These are phyloP conservation scores for Phytopythium oedochilum DNA, from an alignment of 352 stramenopile species.

Conservation along the genomic window DNA sequence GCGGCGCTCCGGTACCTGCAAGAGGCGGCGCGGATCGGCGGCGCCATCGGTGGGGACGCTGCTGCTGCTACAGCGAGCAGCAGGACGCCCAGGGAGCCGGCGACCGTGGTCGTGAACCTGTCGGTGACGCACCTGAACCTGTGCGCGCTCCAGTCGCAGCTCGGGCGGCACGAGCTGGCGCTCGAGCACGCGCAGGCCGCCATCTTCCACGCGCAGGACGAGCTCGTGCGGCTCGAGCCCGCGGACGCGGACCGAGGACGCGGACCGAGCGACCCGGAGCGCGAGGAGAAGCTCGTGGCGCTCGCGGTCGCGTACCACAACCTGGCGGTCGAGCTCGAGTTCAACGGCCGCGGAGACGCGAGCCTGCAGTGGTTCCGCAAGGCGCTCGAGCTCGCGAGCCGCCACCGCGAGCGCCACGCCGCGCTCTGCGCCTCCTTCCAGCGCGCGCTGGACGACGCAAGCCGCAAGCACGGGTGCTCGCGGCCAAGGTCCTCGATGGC, in stretches of 20 bases:
- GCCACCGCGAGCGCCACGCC: conserved; percentile 56
- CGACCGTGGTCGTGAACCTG: conserved; percentile 61
- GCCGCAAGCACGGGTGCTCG: conserved; percentile 28
- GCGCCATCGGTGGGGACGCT: conserved; percentile 4
- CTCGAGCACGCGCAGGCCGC: conserved; percentile 73
- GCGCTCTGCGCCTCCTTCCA: conserved; percentile 67
- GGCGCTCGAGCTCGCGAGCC: conserved; percentile 58
- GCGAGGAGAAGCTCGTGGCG: conserved; percentile 73
- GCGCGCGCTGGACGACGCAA: conserved; percentile 66
- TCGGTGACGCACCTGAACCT: conserved; percentile 81
- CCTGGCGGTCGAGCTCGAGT: conserved; percentile 72
- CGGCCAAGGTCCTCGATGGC: neutral
- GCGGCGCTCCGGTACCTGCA: conserved; percentile 73
- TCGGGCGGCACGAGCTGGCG: conserved; percentile 60
- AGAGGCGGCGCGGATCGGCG: conserved; percentile 59
- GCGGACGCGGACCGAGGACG: conserved; percentile 4
- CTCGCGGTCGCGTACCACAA: conserved; percentile 81
- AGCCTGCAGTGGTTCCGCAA: conserved; percentile 87
- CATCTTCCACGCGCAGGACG: conserved; percentile 80
- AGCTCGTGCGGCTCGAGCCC: conserved; percentile 56
- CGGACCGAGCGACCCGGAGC: conserved; percentile 46
- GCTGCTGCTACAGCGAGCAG: neutral
- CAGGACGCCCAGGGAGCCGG: neutral
- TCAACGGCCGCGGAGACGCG: conserved; percentile 59
- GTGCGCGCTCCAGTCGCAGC: conserved; percentile 76